These are phyloP conservation scores for Penicillium paneum DNA, from an alignment of 2,329 filamentous ascomycete genomes.

Conservation along the genomic window DNA sequence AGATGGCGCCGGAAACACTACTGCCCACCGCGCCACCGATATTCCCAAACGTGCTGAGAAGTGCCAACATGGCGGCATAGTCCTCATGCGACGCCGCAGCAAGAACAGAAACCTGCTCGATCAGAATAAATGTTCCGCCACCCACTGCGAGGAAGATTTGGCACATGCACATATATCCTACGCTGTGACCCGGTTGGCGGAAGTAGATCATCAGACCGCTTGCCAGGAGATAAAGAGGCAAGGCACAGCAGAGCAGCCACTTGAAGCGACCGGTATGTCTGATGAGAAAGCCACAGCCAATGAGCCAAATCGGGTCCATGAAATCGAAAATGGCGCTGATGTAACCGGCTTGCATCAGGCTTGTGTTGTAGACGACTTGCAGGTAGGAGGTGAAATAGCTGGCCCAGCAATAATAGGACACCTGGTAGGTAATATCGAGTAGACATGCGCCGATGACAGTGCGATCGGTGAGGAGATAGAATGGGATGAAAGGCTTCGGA, in stretches of 20 bases:
- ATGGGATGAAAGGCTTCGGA: constrained; percentile 48
- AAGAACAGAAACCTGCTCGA: constrained; percentile 55
- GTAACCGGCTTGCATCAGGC: constrained; percentile 33
- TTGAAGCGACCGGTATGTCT: constrained; percentile 53
- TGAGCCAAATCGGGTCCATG: constrained; percentile 30
- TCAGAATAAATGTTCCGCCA: constrained; percentile 53
- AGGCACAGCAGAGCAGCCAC: constrained; percentile 50
- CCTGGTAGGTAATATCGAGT: constrained; percentile 28
- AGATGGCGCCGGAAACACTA: constrained; percentile 59
- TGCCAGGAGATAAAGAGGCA: constrained; percentile 54
- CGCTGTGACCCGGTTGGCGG: constrained; percentile 44
- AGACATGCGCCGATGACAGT: constrained; percentile 30
- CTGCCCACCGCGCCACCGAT: constrained; percentile 55
- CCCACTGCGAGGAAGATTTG: constrained; percentile 58
- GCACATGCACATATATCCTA: constrained; percentile 57
- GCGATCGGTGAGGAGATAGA: constrained; percentile 29
- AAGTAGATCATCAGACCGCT: constrained; percentile 58
- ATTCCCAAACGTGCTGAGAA: constrained; percentile 55
- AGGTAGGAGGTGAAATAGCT: constrained; percentile 28
- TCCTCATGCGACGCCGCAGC: constrained; percentile 54
- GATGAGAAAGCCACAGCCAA: constrained; percentile 46
- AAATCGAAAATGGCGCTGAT: constrained; percentile 52
- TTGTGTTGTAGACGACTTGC: constrained; percentile 29
- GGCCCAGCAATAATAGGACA: constrained; percentile 31
- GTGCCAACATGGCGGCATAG: constrained; percentile 54